Conservation (phyloP, 2,329 filamentous ascomycete species). For the Phyllosticta paracitricarpa region DNA sequence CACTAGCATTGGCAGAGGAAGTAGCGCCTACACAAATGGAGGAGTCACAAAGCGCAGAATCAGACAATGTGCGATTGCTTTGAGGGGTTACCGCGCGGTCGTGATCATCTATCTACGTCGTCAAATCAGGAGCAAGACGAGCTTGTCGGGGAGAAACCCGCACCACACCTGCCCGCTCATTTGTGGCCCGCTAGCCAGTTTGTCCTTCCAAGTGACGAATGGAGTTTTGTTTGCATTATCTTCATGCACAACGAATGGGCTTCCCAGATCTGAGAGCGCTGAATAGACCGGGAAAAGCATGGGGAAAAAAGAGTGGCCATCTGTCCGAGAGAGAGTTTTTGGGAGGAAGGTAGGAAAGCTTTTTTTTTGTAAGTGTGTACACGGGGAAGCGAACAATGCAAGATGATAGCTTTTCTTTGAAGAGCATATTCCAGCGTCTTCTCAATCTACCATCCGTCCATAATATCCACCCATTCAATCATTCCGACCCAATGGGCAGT, state of each 20-base stretch:
- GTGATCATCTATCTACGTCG: too few relatives aligned
- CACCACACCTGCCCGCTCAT: too few relatives aligned
- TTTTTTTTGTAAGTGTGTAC: not conserved
- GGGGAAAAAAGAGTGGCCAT: not conserved
- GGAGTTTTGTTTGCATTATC: too few relatives aligned
- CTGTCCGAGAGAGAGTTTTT: not conserved
- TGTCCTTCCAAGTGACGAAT: too few relatives aligned
- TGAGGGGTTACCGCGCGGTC: too few relatives aligned
- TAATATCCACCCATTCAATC: not conserved
- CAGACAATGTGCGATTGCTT: too few relatives aligned
- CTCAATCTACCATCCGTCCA: not conserved
- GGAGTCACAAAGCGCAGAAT: too few relatives aligned
- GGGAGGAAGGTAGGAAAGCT: not conserved
- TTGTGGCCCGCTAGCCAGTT: too few relatives aligned
- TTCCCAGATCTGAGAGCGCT: not conserved
- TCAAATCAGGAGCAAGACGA: too few relatives aligned
- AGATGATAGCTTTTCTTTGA: not conserved
- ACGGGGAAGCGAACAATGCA: not conserved
- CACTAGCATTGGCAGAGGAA: too few relatives aligned
- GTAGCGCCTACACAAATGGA: too few relatives aligned
- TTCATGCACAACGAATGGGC: not conserved
- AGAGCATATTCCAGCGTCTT: conserved; percentile 13
- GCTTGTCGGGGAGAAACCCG: too few relatives aligned
- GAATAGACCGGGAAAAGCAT: not conserved
- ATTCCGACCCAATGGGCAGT: not conserved